These are phyloP conservation scores for Lomentospora prolificans DNA, from an alignment of 2,329 filamentous ascomycete species.

Conservation along the genomic window DNA sequence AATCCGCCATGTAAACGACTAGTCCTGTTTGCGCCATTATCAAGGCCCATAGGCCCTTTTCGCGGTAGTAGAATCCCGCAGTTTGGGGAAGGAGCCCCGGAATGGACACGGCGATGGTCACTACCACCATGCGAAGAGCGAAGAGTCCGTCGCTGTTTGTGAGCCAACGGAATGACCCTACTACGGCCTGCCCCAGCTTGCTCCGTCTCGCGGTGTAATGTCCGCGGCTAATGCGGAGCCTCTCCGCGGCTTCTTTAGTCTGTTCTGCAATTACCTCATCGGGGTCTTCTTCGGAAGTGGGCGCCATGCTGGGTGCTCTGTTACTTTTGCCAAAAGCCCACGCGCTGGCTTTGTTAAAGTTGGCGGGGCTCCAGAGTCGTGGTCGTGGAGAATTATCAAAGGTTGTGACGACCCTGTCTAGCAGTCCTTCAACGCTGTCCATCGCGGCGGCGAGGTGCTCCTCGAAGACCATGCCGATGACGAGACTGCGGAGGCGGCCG, in stretches of 20 bases:
- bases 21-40: constrained; percentile 40
- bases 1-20: constrained; percentile 40
- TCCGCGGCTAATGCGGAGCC: constrained; percentile 24
- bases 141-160: constrained; percentile 33
- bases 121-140: constrained; percentile 35
- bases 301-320: not conserved
- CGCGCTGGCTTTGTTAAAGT: constrained; percentile 25
- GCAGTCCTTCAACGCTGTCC: constrained; percentile 21
- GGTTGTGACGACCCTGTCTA: constrained; percentile 26
- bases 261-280: not conserved
- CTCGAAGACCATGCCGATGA: constrained; percentile 36
- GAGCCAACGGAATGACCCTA: constrained; percentile 24
- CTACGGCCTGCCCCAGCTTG: not conserved
- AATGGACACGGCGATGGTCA: constrained; percentile 33
- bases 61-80: constrained; percentile 39
- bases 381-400: constrained; percentile 23
- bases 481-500: constrained; percentile 26
- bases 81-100: constrained; percentile 29
- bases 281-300: not conserved
- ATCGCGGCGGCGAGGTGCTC: constrained; percentile 26
- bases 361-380: constrained; percentile 32
- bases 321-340: constrained; percentile 23
- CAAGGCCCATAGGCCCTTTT: constrained; percentile 41
- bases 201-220: constrained; percentile 11
- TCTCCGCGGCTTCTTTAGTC: not conserved